Evolutionary conservation across 441 rosid species (phyloP).

Genomic region (Croton setiger): DNA sequence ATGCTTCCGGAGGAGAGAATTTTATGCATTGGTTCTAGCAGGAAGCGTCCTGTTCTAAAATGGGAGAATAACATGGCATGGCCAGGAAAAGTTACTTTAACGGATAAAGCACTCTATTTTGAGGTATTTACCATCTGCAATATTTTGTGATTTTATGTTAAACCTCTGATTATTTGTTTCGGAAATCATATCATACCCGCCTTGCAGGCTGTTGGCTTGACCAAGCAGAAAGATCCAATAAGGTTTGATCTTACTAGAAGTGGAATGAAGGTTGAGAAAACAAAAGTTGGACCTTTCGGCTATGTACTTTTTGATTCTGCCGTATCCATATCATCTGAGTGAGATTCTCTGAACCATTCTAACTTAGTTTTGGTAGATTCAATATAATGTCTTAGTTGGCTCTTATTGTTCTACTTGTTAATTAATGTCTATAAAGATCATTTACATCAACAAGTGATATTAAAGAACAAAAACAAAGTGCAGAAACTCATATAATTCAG

Average conservation of each 20-base stretch:
- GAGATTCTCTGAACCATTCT: slow-evolving; percentile 25
- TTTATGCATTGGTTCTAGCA: slow-evolving; percentile 75
- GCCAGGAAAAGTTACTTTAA: slow-evolving; percentile 91
- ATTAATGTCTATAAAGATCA: neutral
- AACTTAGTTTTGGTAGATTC: neutral
- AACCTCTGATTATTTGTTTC: neutral
- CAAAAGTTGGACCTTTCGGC: slow-evolving; percentile 95
- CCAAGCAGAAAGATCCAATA: slow-evolving; percentile 48
- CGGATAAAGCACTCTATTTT: slow-evolving; percentile 85
- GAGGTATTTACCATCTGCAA: slow-evolving; percentile 49
- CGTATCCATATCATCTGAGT: slow-evolving; percentile 69
- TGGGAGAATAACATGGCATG: slow-evolving; percentile 95
- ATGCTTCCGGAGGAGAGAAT: slow-evolving; percentile 59
- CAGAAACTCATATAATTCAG: neutral
- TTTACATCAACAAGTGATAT: neutral
- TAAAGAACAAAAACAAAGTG: neutral
- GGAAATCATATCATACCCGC: slow-evolving; percentile 12
- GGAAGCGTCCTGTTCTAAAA: slow-evolving; percentile 87
- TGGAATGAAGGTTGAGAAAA: slow-evolving; percentile 58
- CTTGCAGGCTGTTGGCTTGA: slow-evolving; percentile 61
- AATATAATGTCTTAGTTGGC: neutral
- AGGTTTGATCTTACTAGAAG: slow-evolving; percentile 69
- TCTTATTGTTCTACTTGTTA: slow-evolving; percentile 6
- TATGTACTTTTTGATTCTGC: slow-evolving; percentile 83
- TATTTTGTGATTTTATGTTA: slow-evolving; percentile 3